Percentiles rank a stretch among this genome's conserved stretches.
Conservation (phyloP, 768 basidiomycete genomes). For the Termitomyces sp. region DNA sequence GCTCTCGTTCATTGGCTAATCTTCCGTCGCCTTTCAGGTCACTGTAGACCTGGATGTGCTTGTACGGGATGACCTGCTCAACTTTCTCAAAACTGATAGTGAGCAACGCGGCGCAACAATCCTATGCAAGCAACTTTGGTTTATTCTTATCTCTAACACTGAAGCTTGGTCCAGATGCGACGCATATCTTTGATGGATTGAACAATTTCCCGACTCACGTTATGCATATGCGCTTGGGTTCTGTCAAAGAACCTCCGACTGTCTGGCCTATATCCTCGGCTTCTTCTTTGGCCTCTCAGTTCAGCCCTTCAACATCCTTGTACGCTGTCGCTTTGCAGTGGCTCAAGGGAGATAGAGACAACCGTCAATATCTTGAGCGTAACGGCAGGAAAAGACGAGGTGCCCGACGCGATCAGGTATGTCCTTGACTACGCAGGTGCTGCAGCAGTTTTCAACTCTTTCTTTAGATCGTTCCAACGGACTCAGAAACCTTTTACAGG, state of each 20-base stretch:
- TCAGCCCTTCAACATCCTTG: conserved; percentile 32
- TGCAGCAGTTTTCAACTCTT: background rate
- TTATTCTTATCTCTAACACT: conserved; percentile 1
- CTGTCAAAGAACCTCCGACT: conserved; percentile 58
- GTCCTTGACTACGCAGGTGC: conserved; percentile 10
- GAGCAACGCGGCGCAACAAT: conserved; percentile 79
- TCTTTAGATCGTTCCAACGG: conserved; percentile 51
- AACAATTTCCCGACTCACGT: conserved; percentile 90
- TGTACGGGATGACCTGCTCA: conserved; percentile 86
- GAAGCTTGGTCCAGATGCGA: conserved; percentile 59
- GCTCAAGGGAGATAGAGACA: conserved; percentile 78
- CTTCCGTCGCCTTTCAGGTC: conserved; percentile 43
- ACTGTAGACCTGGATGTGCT: conserved; percentile 97
- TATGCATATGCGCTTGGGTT: conserved; percentile 85
- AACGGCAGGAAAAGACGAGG: conserved; percentile 56
- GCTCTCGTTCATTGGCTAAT: conserved; percentile 1
- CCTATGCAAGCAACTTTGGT: conserved; percentile 51
- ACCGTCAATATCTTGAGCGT: conserved; percentile 53
- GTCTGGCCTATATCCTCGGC: conserved; percentile 55
- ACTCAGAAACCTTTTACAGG: conserved; percentile 81
- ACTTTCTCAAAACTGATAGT: conserved; percentile 81
- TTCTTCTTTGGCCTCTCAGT: conserved; percentile 16
- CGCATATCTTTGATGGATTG: conserved; percentile 95
- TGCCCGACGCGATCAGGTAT: conserved; percentile 49
- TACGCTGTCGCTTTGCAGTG: conserved; percentile 79